These are phyloP conservation scores for Rhizopogon vesiculosus DNA, from an alignment of 768 basidiomycete genomes.

Conservation along the genomic window DNA sequence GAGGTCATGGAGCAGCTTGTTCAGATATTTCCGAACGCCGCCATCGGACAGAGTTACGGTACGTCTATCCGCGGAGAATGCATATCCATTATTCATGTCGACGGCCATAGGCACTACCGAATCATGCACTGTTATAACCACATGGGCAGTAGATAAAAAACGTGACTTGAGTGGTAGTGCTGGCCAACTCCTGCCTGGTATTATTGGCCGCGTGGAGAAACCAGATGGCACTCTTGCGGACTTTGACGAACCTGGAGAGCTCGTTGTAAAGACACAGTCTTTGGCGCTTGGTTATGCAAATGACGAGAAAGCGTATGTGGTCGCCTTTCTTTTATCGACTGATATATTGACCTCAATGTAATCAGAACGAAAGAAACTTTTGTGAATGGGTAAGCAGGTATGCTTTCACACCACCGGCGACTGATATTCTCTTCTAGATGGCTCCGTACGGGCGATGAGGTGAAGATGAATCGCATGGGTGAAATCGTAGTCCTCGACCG, in stretches of 20 bases:
- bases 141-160: constrained; percentile 40
- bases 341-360: constrained; percentile 6
- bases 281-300: constrained; percentile 56
- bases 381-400: constrained; percentile 35
- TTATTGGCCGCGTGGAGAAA: constrained; percentile 51
- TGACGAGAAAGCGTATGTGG: constrained; percentile 54
- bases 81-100: background rate
- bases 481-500: constrained; percentile 72
- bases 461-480: constrained; percentile 52
- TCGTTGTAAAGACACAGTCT: constrained; percentile 56
- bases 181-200: constrained; percentile 56
- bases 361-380: constrained; percentile 61
- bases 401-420: background rate
- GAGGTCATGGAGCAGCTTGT: constrained; percentile 44
- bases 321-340: background rate
- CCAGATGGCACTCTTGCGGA: constrained; percentile 50
- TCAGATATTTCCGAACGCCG: constrained; percentile 41
- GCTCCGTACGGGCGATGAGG: constrained; percentile 72
- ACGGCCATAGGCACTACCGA: constrained; percentile 53
- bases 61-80: constrained; percentile 1
- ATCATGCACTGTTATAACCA: constrained; percentile 48
- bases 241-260: constrained; percentile 59
- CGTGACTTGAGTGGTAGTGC: constrained; percentile 48
- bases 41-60: constrained; percentile 65
- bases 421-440: constrained; percentile 33